Conservation (phyloP, 139 green algal genomes). For the Desmodesmus armatus region DNA sequence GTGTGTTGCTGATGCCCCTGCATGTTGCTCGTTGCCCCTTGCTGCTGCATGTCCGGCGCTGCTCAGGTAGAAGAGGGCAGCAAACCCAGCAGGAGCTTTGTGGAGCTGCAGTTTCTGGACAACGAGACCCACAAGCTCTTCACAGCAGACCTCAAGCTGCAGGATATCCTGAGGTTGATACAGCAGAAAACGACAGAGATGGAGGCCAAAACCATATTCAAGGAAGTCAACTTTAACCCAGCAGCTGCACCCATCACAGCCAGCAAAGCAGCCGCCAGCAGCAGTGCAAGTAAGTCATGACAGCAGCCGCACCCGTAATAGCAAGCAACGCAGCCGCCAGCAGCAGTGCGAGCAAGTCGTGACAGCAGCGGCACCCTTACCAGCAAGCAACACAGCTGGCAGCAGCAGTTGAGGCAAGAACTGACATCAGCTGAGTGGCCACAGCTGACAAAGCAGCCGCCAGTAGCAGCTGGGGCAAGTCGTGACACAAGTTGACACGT, state of each 20-base stretch:
- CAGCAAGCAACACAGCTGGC: too few relatives aligned
- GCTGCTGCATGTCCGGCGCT: too few relatives aligned
- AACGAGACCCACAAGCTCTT: conserved; percentile 51
- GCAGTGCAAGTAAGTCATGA: neutral
- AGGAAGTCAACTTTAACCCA: conserved; percentile 39
- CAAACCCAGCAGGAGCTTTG: conserved; percentile 38
- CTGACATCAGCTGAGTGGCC: too few relatives aligned
- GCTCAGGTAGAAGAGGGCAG: conserved; percentile 4
- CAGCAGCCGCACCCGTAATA: neutral
- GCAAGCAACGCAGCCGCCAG: too few relatives aligned
- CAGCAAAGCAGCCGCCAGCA: conserved; percentile 18
- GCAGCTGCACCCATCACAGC: neutral
- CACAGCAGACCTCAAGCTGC: conserved; percentile 48
- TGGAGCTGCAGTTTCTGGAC: conserved; percentile 63
- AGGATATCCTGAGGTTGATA: conserved; percentile 34
- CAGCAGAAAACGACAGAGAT: conserved; percentile 45
- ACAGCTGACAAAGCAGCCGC: too few relatives aligned
- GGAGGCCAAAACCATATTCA: conserved; percentile 30
- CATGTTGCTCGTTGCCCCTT: too few relatives aligned
- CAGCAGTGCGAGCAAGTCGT: too few relatives aligned
- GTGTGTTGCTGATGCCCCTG: neutral
- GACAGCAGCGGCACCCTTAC: too few relatives aligned
- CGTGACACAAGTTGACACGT: too few relatives aligned
- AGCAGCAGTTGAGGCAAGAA: too few relatives aligned
- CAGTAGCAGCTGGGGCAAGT: too few relatives aligned